These are phyloP conservation scores for Penicillium lividum DNA, from an alignment of 495 filamentous ascomycete species.

Conservation along the genomic window DNA sequence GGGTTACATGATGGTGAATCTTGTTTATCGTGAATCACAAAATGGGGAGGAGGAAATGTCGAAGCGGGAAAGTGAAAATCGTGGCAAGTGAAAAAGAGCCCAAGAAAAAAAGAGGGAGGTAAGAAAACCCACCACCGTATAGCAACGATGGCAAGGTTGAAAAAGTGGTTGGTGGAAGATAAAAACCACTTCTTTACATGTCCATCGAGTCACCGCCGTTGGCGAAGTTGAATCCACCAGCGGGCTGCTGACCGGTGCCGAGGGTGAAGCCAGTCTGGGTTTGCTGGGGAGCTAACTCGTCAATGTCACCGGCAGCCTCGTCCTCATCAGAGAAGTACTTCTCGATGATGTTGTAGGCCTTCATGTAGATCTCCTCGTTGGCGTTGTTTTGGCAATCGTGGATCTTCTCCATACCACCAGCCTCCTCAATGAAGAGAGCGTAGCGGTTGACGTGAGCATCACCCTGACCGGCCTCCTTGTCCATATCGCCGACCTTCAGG, in stretches of 20 bases:
- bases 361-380: conserved; percentile 99
- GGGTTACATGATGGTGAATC: conserved; percentile 64
- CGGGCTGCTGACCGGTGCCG: conserved; percentile 71
- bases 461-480: conserved; percentile 80
- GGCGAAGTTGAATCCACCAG: conserved; percentile 86
- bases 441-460: conserved; percentile 90
- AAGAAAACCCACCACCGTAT: conserved; percentile 11
- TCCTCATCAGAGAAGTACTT: conserved; percentile 99
- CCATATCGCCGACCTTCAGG: conserved; percentile 97
- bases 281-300: conserved; percentile 66
- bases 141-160: neutral
- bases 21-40: conserved; percentile 52
- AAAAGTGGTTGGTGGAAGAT: neutral
- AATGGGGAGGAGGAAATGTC: conserved; percentile 22
- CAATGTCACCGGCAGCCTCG: conserved; percentile 75
- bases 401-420: conserved; percentile 99
- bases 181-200: conserved; percentile 66
- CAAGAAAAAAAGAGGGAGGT: conserved; percentile 12
- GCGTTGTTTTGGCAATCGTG: conserved; percentile 99
- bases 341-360: conserved; percentile 99
- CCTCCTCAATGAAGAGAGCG: conserved; percentile 98
- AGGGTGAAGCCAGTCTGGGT: conserved; percentile 81
- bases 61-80: conserved; percentile 21
- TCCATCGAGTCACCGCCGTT: conserved; percentile 95
- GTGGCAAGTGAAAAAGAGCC: conserved; percentile 26